Conservation (phyloP, 495 filamentous ascomycete species). For the Terfezia boudieri region DNA sequence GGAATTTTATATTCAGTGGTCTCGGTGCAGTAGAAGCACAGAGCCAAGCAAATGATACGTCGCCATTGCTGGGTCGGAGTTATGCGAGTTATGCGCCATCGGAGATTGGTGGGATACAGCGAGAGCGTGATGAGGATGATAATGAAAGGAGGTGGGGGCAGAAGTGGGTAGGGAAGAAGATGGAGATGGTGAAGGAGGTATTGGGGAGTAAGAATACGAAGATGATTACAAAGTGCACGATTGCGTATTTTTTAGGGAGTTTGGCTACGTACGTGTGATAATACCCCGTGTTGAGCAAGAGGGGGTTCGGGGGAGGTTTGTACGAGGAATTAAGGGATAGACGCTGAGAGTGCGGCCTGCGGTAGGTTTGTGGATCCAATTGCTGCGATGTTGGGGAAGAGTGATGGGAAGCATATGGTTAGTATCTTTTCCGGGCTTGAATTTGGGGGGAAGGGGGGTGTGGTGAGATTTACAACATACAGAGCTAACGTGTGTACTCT, state of each 20-base stretch:
- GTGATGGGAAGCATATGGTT: conserved; percentile 92
- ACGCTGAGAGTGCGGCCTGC: neutral
- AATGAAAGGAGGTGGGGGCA: neutral
- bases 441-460: neutral
- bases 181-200: neutral
- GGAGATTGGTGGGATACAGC: too few relatives aligned
- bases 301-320: neutral
- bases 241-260: conserved; percentile 78
- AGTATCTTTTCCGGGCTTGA: conserved; percentile 35
- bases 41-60: neutral
- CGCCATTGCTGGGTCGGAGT: neutral
- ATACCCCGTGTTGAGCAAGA: neutral
- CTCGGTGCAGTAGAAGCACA: too few relatives aligned
- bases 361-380: conserved; percentile 28
- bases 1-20: neutral
- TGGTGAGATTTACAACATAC: too few relatives aligned
- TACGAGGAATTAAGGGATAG: neutral
- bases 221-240: conserved; percentile 65
- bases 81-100: too few relatives aligned
- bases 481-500: neutral
- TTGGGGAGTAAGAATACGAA: conserved; percentile 5
- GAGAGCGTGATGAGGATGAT: neutral
- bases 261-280: conserved; percentile 55
- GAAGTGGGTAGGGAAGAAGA: neutral
- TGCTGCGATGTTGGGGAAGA: conserved; percentile 49